A percentile compares a stretch with the other conserved stretches of the same genome.
Conservation (phyloP, 2,329 filamentous ascomycete species). For the Cyanodermella asteris region DNA sequence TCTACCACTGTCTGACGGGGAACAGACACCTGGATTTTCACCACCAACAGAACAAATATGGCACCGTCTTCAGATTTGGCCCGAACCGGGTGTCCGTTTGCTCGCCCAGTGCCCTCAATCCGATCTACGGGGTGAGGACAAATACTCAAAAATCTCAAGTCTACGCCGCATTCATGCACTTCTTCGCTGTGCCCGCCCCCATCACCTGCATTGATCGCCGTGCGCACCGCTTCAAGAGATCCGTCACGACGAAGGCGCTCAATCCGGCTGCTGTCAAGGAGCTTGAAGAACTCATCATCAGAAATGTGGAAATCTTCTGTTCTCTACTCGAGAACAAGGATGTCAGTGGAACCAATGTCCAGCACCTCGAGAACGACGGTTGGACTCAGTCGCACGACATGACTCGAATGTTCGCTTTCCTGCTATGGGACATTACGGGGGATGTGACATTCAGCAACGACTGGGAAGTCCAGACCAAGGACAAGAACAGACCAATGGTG, state of each 20-base stretch:
- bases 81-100: conserved; percentile 5
- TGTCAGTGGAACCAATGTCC: no score
- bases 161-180: conserved; percentile 12
- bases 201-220: conserved; percentile 9
- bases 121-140: conserved; percentile 3
- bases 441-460: no score
- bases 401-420: no score
- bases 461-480: no score
- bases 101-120: conserved; percentile 1
- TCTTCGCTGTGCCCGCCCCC: conserved; percentile 20
- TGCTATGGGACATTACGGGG: no score
- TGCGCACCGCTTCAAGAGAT: conserved; percentile 1
- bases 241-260: conserved; percentile 1
- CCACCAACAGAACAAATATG: conserved; percentile 2
- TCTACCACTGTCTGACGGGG: conserved; percentile 3
- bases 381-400: no score
- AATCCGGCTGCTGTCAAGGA: neutral
- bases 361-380: no score
- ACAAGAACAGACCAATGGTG: no score
- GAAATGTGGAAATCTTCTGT: conserved; percentile 2
- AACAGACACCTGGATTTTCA: conserved; percentile 3
- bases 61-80: conserved; percentile 3
- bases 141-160: conserved; percentile 3
- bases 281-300: conserved; percentile 1
- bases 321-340: no score